phyloP scores from a whole-genome alignment of 169 alveolate species.

The Besnoitia besnoiti region DNA sequence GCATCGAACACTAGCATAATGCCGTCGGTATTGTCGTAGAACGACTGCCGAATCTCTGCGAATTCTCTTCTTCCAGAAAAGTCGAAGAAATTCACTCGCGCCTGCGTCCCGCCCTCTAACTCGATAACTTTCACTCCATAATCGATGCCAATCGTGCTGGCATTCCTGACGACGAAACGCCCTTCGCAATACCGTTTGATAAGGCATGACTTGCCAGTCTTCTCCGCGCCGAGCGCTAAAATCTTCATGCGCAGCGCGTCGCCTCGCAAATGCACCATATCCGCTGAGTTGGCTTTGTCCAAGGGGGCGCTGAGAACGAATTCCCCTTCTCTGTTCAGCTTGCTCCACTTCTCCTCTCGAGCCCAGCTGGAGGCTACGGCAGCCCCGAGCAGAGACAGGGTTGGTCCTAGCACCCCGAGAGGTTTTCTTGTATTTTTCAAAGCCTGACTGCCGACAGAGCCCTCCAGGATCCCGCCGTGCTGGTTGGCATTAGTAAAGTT shows the following conservation, averaged over 20 bases:
- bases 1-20: slow-evolving; percentile 84
- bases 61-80: slow-evolving; percentile 87
- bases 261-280: neutral
- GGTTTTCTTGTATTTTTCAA: neutral
- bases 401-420: neutral
- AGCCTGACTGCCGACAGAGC: neutral
- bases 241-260: slow-evolving; percentile 75
- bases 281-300: neutral
- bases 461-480: neutral
- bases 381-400: neutral
- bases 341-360: neutral
- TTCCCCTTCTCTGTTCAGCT: neutral
- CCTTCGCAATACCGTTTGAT: slow-evolving; percentile 91
- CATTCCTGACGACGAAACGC: slow-evolving; percentile 84
- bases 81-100: slow-evolving; percentile 85
- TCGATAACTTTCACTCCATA: slow-evolving; percentile 84
- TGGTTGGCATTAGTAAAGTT: neutral
- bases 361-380: neutral
- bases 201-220: slow-evolving; percentile 87
- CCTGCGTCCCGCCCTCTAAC: neutral
- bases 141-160: slow-evolving; percentile 86
- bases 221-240: slow-evolving; percentile 84
- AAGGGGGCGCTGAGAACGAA: neutral
- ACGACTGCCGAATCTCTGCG: slow-evolving; percentile 82
- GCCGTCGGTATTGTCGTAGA: slow-evolving; percentile 84